Evolutionary conservation across 176 grass and related monocot genomes (phyloP), one percentile per base, ranked within the genome.

Genomic region (Phoenix dactylifera): DNA sequence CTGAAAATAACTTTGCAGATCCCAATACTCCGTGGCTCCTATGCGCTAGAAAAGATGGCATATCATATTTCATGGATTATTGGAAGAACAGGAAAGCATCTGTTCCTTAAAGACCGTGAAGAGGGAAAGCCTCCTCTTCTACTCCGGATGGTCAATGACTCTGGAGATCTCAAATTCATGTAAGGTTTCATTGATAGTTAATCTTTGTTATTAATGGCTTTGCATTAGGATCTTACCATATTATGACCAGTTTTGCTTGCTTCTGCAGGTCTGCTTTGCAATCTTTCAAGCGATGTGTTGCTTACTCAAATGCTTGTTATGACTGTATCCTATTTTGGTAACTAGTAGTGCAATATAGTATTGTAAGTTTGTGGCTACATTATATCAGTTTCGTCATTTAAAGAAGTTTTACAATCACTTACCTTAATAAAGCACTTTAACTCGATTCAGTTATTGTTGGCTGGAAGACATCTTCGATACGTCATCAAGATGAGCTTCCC

Each of bases 391-490:
- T 55, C 66, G 61, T 55, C 35, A 59, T 17, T 51, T 72, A 15
- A 49, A 32, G 72, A 67, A 52, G 66, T 53, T 17, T 26, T 51
- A 20, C 28, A 44, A 22, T 71, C 10, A 76, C 64, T 81, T 68
- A 7, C 24, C 67, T 55, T 78, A 39, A 49, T 35, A 69, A 60
- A 17, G 22, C 51, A 1, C 51, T 19, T 97, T 88, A 70, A 92
- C 87, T 70, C 49, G 51, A 67, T 69, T 75, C 79, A 98, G 93
- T 76, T 54, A 51, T 92, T 51, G 93, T 98, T 86, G 93, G 93
- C 68, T 76, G 87, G 68, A 88, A 71, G 57, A 86, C 93, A 77
- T 92, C 93, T 61, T 98, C 93, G 35, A 98, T 92, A 54, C 87
- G 78, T 35, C 66, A 7, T 65, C 83, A 79, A 62, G 26, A 86